These are phyloP conservation scores for Odontarrhena argentea DNA, from an alignment of 345 rosid species.

Conservation along the genomic window DNA sequence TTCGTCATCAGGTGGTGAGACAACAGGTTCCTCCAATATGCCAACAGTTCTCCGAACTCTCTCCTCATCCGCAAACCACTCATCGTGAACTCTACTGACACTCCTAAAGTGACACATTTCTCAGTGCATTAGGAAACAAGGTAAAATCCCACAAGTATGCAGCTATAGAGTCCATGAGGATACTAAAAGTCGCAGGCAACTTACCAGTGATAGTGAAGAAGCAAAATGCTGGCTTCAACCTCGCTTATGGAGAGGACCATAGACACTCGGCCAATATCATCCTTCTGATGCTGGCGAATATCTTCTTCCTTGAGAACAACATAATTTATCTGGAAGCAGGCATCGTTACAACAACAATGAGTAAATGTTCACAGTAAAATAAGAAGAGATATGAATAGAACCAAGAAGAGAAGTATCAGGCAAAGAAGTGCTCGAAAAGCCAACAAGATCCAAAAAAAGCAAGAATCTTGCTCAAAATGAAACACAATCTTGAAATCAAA, in stretches of 20 bases:
- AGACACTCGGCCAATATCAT: slow-evolving; percentile 69
- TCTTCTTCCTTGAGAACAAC: slow-evolving; percentile 67
- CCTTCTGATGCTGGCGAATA: slow-evolving; percentile 66
- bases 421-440: slow-evolving; percentile 5
- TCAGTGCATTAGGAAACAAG: slow-evolving; percentile 29
- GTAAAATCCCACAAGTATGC: slow-evolving; percentile 14
- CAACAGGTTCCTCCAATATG: slow-evolving; percentile 61
- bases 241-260: slow-evolving; percentile 70
- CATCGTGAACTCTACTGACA: slow-evolving; percentile 82
- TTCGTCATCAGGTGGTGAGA: slow-evolving; percentile 43
- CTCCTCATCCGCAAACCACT: slow-evolving; percentile 92
- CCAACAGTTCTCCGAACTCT: slow-evolving; percentile 76
- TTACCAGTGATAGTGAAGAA: slow-evolving; percentile 82
- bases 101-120: slow-evolving; percentile 54
- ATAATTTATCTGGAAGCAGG: slow-evolving; percentile 61
- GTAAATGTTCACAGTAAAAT: slow-evolving; percentile 8
- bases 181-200: background rate
- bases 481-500: background rate
- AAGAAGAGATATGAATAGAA: slow-evolving; percentile 32
- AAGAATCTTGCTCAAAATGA: background rate
- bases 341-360: slow-evolving; percentile 20
- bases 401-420: background rate
- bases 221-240: slow-evolving; percentile 63
- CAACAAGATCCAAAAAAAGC: background rate
- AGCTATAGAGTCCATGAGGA: slow-evolving; percentile 8